phyloP scores from a whole-genome alignment of 192 early-diverging fungal genomes.

The Chytriomyces sp. region DNA sequence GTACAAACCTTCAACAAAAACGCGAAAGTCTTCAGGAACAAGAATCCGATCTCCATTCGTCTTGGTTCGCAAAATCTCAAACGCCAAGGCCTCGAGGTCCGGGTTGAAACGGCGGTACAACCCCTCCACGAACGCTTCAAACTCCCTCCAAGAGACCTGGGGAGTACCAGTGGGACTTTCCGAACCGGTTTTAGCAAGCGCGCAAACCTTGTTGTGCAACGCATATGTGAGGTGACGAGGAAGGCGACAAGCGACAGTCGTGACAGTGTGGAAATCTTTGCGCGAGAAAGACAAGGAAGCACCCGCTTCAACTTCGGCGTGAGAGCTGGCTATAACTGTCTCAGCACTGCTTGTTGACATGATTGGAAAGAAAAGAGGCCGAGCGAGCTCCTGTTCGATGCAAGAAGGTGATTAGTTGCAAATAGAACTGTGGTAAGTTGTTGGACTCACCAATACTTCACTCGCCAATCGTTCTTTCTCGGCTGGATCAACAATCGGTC shows the following conservation, averaged over 20 bases:
- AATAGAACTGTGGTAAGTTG: too few species aligned
- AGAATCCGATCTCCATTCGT: neutral
- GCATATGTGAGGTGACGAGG: constrained; percentile 22
- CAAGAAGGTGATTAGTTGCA: neutral
- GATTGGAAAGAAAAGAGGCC: constrained; percentile 18
- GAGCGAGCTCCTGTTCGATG: constrained; percentile 1
- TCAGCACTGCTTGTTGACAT: neutral
- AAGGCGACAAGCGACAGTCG: constrained; percentile 8
- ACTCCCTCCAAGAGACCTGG: constrained; percentile 15
- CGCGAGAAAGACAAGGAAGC: constrained; percentile 1
- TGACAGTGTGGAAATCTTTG: constrained; percentile 17
- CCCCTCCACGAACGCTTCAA: constrained; percentile 27
- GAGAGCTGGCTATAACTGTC: neutral
- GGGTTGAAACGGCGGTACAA: constrained; percentile 14
- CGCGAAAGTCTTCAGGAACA: constrained; percentile 30
- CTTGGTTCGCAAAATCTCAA: constrained; percentile 19
- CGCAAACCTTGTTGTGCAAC: constrained; percentile 16
- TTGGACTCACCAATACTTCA: neutral
- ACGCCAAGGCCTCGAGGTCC: constrained; percentile 28
- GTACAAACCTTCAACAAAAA: constrained; percentile 21
- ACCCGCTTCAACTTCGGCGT: neutral
- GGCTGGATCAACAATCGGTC: neutral
- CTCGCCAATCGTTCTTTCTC: constrained; percentile 21
- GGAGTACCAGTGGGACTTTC: neutral
- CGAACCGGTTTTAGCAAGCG: neutral